Evolutionary conservation across 2,329 filamentous ascomycete species (phyloP).

Genomic region (Talaromyces funiculosus): DNA sequence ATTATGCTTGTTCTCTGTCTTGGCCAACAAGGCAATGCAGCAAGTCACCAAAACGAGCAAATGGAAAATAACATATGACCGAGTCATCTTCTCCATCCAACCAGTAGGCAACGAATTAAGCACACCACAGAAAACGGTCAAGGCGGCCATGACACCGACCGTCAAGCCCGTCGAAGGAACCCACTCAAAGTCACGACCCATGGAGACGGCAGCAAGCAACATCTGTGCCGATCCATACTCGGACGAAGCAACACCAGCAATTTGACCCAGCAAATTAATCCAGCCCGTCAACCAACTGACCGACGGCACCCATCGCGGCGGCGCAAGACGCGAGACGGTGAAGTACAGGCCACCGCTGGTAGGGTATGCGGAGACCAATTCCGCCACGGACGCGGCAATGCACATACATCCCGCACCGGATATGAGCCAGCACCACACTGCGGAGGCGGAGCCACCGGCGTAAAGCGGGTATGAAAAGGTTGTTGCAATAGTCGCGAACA

Average conservation of each 20-base stretch:
- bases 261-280: slow-evolving; percentile 50
- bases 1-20: slow-evolving; percentile 37
- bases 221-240: slow-evolving; percentile 55
- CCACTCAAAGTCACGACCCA: slow-evolving; percentile 35
- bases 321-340: slow-evolving; percentile 51
- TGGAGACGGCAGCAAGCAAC: slow-evolving; percentile 34
- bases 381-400: slow-evolving; percentile 50
- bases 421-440: slow-evolving; percentile 56
- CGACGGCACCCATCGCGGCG: slow-evolving; percentile 43
- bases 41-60: slow-evolving; percentile 43
- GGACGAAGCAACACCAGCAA: slow-evolving; percentile 51
- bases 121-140: slow-evolving; percentile 48
- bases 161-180: slow-evolving; percentile 42
- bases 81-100: slow-evolving; percentile 54
- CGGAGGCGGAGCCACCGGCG: slow-evolving; percentile 47
- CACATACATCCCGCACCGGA: slow-evolving; percentile 54
- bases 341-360: slow-evolving; percentile 54
- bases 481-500: slow-evolving; percentile 53
- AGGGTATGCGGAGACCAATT: slow-evolving; percentile 54
- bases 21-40: slow-evolving; percentile 47
- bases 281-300: slow-evolving; percentile 50
- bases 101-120: slow-evolving; percentile 54
- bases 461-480: slow-evolving; percentile 51
- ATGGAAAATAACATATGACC: slow-evolving; percentile 52
- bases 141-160: slow-evolving; percentile 52